Conservation (phyloP, 2,329 filamentous ascomycete genomes). For the Grosmannia penicillata region DNA sequence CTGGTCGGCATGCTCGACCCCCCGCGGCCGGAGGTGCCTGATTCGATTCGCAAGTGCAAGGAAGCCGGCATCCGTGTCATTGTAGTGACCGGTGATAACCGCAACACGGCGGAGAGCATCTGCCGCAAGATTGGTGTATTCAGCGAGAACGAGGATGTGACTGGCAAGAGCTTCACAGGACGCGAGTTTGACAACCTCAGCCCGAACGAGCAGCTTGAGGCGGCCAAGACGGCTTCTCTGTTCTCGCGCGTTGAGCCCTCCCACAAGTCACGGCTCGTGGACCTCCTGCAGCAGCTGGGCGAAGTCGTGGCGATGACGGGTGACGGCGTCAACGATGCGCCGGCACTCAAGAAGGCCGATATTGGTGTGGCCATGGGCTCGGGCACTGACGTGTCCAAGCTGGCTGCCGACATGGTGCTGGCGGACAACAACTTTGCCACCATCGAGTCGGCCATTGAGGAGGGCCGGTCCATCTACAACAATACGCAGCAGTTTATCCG, state of each 20-base stretch:
- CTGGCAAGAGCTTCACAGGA: constrained; percentile 87
- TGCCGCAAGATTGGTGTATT: constrained; percentile 97
- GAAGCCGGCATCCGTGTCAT: constrained; percentile 91
- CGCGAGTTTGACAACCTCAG: constrained; percentile 83
- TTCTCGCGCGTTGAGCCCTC: constrained; percentile 93
- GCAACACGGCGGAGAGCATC: constrained; percentile 93
- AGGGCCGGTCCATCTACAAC: constrained; percentile 97
- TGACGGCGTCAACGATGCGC: constrained; percentile 96
- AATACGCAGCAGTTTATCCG: constrained; percentile 99
- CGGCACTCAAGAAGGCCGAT: constrained; percentile 94
- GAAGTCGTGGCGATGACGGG: constrained; percentile 99
- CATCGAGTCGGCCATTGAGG: constrained; percentile 89
- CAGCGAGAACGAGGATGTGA: constrained; percentile 58
- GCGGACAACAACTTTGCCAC: constrained; percentile 98
- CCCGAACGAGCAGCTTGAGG: constrained; percentile 64
- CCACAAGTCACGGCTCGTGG: constrained; percentile 96
- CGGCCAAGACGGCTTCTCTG: constrained; percentile 71
- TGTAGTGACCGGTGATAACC: constrained; percentile 96
- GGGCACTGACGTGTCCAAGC: constrained; percentile 90
- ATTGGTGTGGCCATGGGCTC: constrained; percentile 99
- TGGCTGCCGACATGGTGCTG: constrained; percentile 96
- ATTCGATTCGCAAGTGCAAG: constrained; percentile 76
- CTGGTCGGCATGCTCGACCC: constrained; percentile 95
- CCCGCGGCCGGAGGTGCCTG: constrained; percentile 78
- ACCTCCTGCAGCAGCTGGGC: constrained; percentile 80